phyloP scores from a whole-genome alignment of 768 basidiomycete genomes.

The Gloeostereum incarnatum region DNA sequence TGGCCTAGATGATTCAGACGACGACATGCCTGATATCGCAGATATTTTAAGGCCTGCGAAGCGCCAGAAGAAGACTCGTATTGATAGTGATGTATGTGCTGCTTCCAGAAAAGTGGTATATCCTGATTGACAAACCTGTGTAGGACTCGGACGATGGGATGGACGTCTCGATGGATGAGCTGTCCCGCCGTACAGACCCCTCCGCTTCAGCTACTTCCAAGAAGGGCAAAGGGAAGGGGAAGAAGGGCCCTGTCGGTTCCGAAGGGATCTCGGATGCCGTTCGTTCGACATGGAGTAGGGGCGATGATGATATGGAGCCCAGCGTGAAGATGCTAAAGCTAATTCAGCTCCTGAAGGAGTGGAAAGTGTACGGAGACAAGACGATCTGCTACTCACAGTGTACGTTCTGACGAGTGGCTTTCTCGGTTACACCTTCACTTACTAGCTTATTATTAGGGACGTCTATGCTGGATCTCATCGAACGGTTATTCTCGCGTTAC shows the following conservation, averaged over 20 bases:
- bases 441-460: slow-evolving; percentile 40
- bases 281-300: slow-evolving; percentile 46
- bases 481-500: slow-evolving; percentile 47
- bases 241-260: slow-evolving; percentile 12
- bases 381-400: slow-evolving; percentile 67
- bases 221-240: slow-evolving; percentile 19
- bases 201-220: slow-evolving; percentile 1
- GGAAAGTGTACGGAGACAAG: slow-evolving; percentile 56
- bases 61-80: slow-evolving; percentile 18
- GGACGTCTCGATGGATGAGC: slow-evolving; percentile 21
- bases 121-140: neutral
- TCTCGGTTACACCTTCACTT: neutral
- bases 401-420: slow-evolving; percentile 24
- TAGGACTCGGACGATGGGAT: slow-evolving; percentile 11
- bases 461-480: slow-evolving; percentile 59
- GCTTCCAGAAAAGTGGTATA: neutral
- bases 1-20: slow-evolving; percentile 33
- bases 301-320: slow-evolving; percentile 53
- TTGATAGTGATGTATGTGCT: slow-evolving; percentile 9
- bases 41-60: slow-evolving; percentile 25
- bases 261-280: slow-evolving; percentile 31
- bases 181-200: slow-evolving; percentile 9
- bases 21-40: slow-evolving; percentile 42
- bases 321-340: slow-evolving; percentile 61
- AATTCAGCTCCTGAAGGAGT: slow-evolving; percentile 46